A percentile compares a stretch with the other conserved stretches of the same genome.
Evolutionary conservation across 2,329 filamentous ascomycete species (phyloP).

Genomic region (Aspergillus sp.): DNA sequence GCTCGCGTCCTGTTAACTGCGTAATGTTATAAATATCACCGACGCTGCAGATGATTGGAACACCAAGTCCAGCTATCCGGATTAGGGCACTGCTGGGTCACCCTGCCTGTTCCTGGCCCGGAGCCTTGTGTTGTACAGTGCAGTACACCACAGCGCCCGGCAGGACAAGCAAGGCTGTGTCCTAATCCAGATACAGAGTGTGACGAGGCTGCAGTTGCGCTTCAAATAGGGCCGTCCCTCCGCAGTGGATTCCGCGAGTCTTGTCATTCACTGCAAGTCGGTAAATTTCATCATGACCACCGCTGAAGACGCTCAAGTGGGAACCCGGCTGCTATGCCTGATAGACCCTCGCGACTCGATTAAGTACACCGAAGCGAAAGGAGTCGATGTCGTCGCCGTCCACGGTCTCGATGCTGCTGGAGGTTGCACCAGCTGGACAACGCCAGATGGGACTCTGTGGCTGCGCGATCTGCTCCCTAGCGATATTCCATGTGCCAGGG

Average conservation of each 20-base stretch:
- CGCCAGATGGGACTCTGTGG: not conserved
- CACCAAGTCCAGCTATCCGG: not conserved
- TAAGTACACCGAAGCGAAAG: not conserved
- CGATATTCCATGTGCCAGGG: not conserved
- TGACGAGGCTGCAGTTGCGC: no score
- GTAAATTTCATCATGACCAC: no score
- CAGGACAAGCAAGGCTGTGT: no score
- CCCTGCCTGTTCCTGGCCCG: not conserved
- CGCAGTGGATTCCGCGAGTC: no score
- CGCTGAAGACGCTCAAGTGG: not conserved
- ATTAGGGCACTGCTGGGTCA: not conserved
- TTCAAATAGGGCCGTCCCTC: no score
- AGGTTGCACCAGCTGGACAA: not conserved
- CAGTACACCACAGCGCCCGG: no score
- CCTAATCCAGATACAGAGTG: no score
- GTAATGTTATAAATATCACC: not conserved
- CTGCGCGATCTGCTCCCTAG: not conserved
- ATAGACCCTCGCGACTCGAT: not conserved
- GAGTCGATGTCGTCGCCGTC: not conserved
- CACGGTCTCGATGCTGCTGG: not conserved
- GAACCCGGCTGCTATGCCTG: not conserved
- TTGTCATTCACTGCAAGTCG: no score
- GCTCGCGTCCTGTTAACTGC: not conserved
- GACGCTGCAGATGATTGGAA: not conserved
- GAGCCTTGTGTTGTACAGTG: not conserved